Evolutionary conservation across 768 basidiomycete genomes (phyloP), one percentile per base, ranked within the genome.

Genomic region (Lentinula sp.): DNA sequence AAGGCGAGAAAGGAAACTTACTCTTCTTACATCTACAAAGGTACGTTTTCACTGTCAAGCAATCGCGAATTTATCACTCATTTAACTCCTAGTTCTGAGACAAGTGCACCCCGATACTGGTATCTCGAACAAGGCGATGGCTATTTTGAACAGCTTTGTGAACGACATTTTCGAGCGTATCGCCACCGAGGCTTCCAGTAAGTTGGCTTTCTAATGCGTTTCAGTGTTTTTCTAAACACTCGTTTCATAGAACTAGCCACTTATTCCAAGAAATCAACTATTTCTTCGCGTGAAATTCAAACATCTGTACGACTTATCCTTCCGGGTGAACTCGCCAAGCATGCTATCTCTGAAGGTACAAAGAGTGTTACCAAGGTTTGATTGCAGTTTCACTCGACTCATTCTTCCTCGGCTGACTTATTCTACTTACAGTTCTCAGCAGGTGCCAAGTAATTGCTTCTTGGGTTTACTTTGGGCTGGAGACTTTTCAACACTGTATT

Each of bases 81-180:
- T 28, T 28, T 3, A 3, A 3, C 3, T 39, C 65, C 48, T 67
- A 93, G 94, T 95, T 68, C 85, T 96, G 64, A 94, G 93, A 77
- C 94, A 98, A 79, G 95, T 98, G 62, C 96, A 98, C 81, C 94
- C 95, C 56, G 96, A 98, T 71, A 98, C 93, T 55, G 96, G 95
- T 88, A 98, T 98, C 79, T 95, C 95, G 59, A 98, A 97, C 87
- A 96, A 96, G 82, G 94, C 93, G 20, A 95, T 96, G 93, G 90
- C 93, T 63, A 95, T 97, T 71, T 77, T 97, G 61, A 96, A 96
- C 82, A 92, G 89, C 61, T 97, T 97, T 71, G 94, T 97, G 70
- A 95, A 95, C 69, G 94, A 97, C 68, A 96, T 93, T 66, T 94
- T 93, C 65, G 92, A 93, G 71, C 90, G 92, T n/a, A 93, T 95